These are phyloP conservation scores for Puccinellia tenuiflora DNA, from an alignment of 176 grass and related monocot genomes.

Conservation along the genomic window DNA sequence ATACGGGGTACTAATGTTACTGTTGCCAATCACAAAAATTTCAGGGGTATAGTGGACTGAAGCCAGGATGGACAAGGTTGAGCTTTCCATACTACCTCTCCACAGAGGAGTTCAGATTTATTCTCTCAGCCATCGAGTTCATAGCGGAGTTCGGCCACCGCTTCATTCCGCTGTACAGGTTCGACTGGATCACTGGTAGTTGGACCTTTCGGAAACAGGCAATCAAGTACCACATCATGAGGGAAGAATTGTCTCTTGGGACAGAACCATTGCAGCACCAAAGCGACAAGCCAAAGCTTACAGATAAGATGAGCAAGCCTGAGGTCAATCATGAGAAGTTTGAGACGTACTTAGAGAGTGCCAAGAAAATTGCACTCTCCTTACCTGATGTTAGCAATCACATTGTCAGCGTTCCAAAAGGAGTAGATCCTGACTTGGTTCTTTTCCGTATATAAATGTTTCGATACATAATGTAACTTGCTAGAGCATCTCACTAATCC, in stretches of 20 bases:
- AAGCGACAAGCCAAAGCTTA: not conserved
- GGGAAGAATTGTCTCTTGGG: slow-evolving; percentile 16
- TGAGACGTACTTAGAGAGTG: slow-evolving; percentile 45
- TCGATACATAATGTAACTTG: not conserved
- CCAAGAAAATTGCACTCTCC: slow-evolving; percentile 39
- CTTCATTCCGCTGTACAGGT: slow-evolving; percentile 58
- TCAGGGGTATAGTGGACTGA: slow-evolving; percentile 74
- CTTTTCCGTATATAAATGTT: slow-evolving; percentile 47
- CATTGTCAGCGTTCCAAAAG: slow-evolving; percentile 31
- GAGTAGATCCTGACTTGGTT: slow-evolving; percentile 37
- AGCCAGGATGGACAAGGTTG: slow-evolving; percentile 78
- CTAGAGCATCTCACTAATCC: not conserved
- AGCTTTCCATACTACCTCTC: slow-evolving; percentile 76
- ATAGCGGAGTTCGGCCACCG: slow-evolving; percentile 47
- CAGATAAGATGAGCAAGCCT: not conserved
- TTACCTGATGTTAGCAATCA: slow-evolving; percentile 27
- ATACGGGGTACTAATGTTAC: not conserved
- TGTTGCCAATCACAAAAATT: not conserved
- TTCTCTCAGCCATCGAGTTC: slow-evolving; percentile 55
- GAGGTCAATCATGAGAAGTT: not conserved
- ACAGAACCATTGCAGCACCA: not conserved
- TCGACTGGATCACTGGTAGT: slow-evolving; percentile 58
- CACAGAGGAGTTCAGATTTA: slow-evolving; percentile 62
- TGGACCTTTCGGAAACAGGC: slow-evolving; percentile 53
- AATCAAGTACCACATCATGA: slow-evolving; percentile 43